phyloP scores from a whole-genome alignment of 345 rosid genomes.

The Syzygium grande region DNA sequence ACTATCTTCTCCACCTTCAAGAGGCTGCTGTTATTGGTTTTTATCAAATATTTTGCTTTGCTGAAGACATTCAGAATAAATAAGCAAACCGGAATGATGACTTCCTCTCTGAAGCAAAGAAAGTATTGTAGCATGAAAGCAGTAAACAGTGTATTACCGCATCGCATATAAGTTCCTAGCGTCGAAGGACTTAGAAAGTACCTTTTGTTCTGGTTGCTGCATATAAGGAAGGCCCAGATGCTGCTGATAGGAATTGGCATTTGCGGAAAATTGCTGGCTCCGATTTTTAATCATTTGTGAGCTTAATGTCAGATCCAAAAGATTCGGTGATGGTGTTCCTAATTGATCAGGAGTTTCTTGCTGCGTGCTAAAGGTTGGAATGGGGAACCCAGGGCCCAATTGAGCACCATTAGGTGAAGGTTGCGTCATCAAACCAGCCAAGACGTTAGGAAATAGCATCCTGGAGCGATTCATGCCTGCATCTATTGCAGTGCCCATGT shows the following conservation, averaged over 20 bases:
- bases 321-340: not conserved
- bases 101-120: not conserved
- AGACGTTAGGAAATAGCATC: slow-evolving; percentile 55
- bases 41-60: not conserved
- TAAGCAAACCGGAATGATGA: not conserved
- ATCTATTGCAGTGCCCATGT: slow-evolving; percentile 11
- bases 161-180: not conserved
- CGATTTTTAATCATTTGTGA: not conserved
- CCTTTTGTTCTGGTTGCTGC: not conserved
- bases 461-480: slow-evolving; percentile 34
- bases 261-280: not conserved
- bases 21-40: not conserved
- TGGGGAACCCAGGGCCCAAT: not conserved
- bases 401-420: not conserved
- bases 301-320: not conserved
- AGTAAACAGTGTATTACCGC: not conserved
- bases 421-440: slow-evolving; percentile 15
- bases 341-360: not conserved
- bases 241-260: not conserved
- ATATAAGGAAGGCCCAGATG: not conserved
- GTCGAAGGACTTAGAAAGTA: not conserved
- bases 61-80: not conserved
- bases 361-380: not conserved
- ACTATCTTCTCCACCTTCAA: not conserved
- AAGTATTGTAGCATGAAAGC: not conserved